Evolutionary conservation across 2,329 filamentous ascomycete species (phyloP).

Genomic region (Cercospora sesami): DNA sequence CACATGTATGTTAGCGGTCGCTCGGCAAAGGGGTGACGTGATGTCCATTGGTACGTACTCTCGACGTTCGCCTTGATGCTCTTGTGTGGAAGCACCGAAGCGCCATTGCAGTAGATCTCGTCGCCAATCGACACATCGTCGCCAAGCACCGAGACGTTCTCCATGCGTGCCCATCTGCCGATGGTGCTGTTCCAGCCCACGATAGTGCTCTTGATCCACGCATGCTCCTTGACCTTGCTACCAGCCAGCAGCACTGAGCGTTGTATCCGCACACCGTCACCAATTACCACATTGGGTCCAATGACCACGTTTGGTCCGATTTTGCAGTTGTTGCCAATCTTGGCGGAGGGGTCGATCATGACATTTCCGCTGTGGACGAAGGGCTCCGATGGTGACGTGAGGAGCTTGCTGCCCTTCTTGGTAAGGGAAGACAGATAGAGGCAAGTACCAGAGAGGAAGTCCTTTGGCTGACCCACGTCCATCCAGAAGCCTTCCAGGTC

Average conservation of each 20-base stretch:
- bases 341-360: constrained; percentile 87
- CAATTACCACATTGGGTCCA: constrained; percentile 86
- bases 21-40: not conserved
- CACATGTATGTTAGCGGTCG: constrained; percentile 14
- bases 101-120: constrained; percentile 95
- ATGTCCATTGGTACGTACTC: constrained; percentile 49
- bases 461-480: constrained; percentile 98
- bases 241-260: constrained; percentile 85
- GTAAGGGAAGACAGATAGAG: constrained; percentile 90
- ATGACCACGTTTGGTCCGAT: constrained; percentile 98
- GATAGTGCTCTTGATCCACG: constrained; percentile 98
- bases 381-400: constrained; percentile 67
- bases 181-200: constrained; percentile 98
- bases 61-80: constrained; percentile 98
- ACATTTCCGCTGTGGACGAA: constrained; percentile 94
- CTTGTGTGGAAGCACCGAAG: constrained; percentile 91
- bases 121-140: constrained; percentile 98
- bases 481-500: constrained; percentile 99
- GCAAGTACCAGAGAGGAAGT: constrained; percentile 94
- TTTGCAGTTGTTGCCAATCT: constrained; percentile 97
- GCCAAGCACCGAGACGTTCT: constrained; percentile 97
- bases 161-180: constrained; percentile 90
- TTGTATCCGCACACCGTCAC: constrained; percentile 91
- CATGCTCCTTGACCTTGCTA: constrained; percentile 96
- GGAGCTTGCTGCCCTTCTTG: constrained; percentile 84